Base-by-base conservation (phyloP, 1,284 basidiomycete species). In the Megacollybia platyphylla region DNA sequence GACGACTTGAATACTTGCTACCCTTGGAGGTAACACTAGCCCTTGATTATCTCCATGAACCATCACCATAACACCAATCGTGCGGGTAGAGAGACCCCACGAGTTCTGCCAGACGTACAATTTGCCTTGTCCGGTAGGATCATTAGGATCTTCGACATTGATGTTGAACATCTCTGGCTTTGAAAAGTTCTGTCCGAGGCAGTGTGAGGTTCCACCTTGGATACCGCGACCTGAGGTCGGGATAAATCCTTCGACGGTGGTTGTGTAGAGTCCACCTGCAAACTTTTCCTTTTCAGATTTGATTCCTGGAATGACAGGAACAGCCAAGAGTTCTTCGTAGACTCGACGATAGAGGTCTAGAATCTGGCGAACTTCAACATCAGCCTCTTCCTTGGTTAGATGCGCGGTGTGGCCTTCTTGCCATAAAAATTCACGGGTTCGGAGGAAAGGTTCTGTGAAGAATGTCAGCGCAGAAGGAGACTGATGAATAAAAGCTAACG, bases 271-370 rank as follows among this genome's bases (percentile, higher is more conserved):
- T 2, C 89, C 96, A 43, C 94, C 94, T 7, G 96, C 94, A 53
- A 99, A 99, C 65, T 97, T 98, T 67, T 99, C 94, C 67, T 98
- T 98, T 62, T 97, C 92, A 9, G 93, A 97, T 65, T 99, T 99
- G 61, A 94, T 70, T 52, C 94, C 94, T 8, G 89, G 88, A 49
- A 97, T 86, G 61, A 98, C 93, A 41, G 96, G 94, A 34, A 99
- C 90, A 39, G 94, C 94, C 40, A 99, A 84, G 15, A 98, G 76
- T 48, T 99, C 92, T 62, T 93, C 88, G 67, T 94, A 98, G n/a
- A 98, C 87, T 47, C 82, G 82, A 30, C 87, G 80, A 68, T 99
- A 99, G 48, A 97, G 81, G 45, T 96, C 91, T 53, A 99, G 83
- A 54, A 99, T 98, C 49, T 94, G 76, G 37, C 74, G 77, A 8